Evolutionary conservation across 1,139 yeast species (phyloP), one percentile per base, ranked within the genome.

Genomic region (Saccharomyces hybrid): DNA sequence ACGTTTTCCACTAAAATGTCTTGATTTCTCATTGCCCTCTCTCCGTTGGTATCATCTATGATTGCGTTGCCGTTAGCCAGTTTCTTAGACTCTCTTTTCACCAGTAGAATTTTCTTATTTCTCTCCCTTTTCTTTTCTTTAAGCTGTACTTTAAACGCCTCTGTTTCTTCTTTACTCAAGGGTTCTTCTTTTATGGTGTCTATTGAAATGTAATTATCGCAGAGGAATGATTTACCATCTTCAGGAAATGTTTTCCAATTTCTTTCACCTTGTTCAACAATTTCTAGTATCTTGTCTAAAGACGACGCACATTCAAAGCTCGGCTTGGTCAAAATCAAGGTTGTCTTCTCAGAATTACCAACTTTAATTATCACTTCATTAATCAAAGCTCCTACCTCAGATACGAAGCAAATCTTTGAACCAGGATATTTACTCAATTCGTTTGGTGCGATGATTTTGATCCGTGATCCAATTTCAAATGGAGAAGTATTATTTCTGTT

Each of bases 371-470:
- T 38, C 0, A 59, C 61, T 20, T 67, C 67, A 50, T 64, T 59
- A 5, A 67, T 46, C 16, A 66, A 56, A 7, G 60, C 48, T 48
- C 86, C 88, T 25, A 81, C 79, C 14, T 93, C 93, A 0, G 95
- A 81, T 27, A 91, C 88, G 59, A 93, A 82, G 2, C 93, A 84
- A 50, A 93, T 84, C 66, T 88, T 88, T 0, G 96, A 89, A 0
- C 96, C 88, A 7, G 79, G 73, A 51, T 80, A 69, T 50, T 74
- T 78, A 16, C 74, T 65, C 51, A 88, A 70, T 53, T 87, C 95
- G 42, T 75, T 75, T 2, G 86, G 78, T 48, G 80, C 80, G 27
- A 83, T 75, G 14, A 85, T 75, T 69, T 82, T 82, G 57, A 81
- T 81, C 65, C 82, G 75, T 31, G 84, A 73, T 56, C 87, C 84